Evolutionary conservation across 164 flowering plant genomes (phyloP), one percentile per base, ranked within the genome.

Genomic region (grape (Vitis vinifera)): DNA sequence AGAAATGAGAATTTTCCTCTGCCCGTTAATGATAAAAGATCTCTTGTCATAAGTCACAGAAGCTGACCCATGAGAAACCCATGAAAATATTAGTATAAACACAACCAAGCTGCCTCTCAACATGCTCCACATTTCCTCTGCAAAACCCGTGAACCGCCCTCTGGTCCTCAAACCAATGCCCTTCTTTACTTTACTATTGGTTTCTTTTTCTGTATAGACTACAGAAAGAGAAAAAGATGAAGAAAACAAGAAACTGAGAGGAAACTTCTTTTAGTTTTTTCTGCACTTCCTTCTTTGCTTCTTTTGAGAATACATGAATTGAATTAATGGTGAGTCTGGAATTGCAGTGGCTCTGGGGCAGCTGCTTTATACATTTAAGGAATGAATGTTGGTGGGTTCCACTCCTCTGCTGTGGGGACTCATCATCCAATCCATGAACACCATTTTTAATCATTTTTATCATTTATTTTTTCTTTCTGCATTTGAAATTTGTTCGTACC

Each of bases 1-100:
- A 66, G 98, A 92, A 44, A 92, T 73, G 12, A 91, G 90, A 68
- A 94, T 87, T 73, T 86, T 85, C 55, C 91, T 79, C 65, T 82
- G 79, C 44, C 94, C 97, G 83, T 92, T 82, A 29, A 94, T 68
- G 31, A 84, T 76, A 9, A 94, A 69, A 10, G 95, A 91, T 63
- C 78, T 89, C 16, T 77, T 76, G 64, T 94, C 97, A 64, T 92
- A 94, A 30, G 87, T 68, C 15, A 94, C 98, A 72, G 89, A 75
- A 17, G 90, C 86, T 64, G 52, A 58, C 56, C 74, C 89, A 53
- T 74, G 67, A 48, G 65, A 75, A 73, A 76, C 48, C 73, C 79
- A 78, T 10, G 79, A 78, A 51, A 73, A 70, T 48, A 76, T 47
- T 9, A 81, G 9, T 4, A 74, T 23, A 3, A 59, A 4, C 63